These are phyloP conservation scores for Stenogyne calaminthoides DNA, from an alignment of 305 asterid genomes.

Conservation along the genomic window DNA sequence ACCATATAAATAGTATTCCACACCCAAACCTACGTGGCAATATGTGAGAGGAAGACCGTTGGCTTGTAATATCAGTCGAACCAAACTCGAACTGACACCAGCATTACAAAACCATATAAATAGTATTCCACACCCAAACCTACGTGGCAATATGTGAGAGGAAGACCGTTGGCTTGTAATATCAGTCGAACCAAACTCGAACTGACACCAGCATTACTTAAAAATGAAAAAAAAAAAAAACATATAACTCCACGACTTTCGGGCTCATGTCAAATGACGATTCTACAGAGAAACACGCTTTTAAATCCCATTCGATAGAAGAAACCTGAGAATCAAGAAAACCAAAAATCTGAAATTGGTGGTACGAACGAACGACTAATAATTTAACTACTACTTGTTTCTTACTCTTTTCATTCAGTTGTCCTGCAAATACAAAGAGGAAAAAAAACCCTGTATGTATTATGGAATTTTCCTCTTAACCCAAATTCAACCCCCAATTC, in stretches of 20 bases:
- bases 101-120: too few relatives aligned
- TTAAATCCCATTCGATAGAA: neutral
- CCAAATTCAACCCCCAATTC: conserved; percentile 30
- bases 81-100: neutral
- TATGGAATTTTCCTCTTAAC: conserved; percentile 8
- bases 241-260: neutral
- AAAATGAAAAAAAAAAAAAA: too few relatives aligned
- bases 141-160: neutral
- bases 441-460: neutral
- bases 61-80: neutral
- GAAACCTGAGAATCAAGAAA: conserved; percentile 26
- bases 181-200: neutral
- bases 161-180: neutral
- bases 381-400: neutral
- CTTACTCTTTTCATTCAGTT: neutral
- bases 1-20: too few relatives aligned
- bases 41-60: neutral
- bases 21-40: neutral
- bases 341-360: conserved; percentile 24
- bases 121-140: too few relatives aligned
- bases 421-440: conserved; percentile 4
- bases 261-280: conserved; percentile 2
- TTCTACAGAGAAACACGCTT: neutral
- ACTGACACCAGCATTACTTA: neutral
- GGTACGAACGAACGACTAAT: neutral